Evolutionary conservation across 345 rosid genomes (phyloP).

Genomic region (Xanthoceras sorbifolium): DNA sequence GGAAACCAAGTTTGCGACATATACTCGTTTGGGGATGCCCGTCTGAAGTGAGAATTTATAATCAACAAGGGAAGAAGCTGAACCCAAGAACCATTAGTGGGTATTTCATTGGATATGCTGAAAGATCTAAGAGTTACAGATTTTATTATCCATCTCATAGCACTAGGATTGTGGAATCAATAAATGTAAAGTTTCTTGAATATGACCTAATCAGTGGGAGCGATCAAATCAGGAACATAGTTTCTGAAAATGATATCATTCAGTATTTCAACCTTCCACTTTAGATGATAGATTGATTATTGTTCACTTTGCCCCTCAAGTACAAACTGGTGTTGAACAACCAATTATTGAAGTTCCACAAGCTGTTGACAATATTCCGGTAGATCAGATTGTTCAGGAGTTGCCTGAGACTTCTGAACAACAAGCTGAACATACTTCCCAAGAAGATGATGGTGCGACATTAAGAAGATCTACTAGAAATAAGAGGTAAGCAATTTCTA

Average conservation of each 20-base stretch:
- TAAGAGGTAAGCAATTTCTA: background rate
- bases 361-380: background rate
- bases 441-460: background rate
- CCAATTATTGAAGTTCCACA: background rate
- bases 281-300: background rate
- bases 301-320: background rate
- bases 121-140: too few relatives aligned
- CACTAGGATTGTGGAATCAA: too few relatives aligned
- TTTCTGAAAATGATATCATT: too few relatives aligned
- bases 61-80: too few relatives aligned
- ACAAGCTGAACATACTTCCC: background rate
- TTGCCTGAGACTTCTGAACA: background rate
- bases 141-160: too few relatives aligned
- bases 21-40: background rate
- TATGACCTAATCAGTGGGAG: too few relatives aligned
- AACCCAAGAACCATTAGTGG: too few relatives aligned
- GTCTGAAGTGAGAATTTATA: too few relatives aligned
- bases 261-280: background rate
- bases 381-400: too few relatives aligned
- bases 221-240: too few relatives aligned
- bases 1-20: background rate
- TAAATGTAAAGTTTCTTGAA: too few relatives aligned
- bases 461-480: background rate
- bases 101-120: too few relatives aligned
- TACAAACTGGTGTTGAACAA: background rate